Base-by-base conservation (phyloP, 179 eudicot species). In the Beta corolliflora region DNA sequence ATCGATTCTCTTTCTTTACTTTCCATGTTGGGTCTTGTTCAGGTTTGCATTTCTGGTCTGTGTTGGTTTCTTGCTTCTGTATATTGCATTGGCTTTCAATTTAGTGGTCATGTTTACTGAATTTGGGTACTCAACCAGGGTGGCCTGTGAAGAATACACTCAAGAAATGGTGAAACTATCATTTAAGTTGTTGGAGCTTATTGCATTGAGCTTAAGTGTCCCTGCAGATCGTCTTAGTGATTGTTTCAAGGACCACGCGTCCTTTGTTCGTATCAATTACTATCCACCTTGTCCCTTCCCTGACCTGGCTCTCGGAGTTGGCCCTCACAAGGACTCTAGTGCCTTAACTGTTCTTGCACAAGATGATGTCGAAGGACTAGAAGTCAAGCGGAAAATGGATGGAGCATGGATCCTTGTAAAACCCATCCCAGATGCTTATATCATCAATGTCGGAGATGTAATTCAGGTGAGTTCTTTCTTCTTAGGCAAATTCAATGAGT, bases 381-480 rank as follows among this genome's bases (percentile, higher is more conserved):
- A 91, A 84, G 95, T 92, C 11, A 91, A 84, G 81, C 82, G 90
- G 8, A 89, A 89, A 75, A 11, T 56, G 0, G 92, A 92, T 81
- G 93, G 92, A 8, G 83, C 87, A 66, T 92, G 93, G 93, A 79
- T 89, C 77, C 81, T 45, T 31, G 91, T 92, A 15, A 86, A 84
- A 48, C 90, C 95, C 13, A 81, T 78, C 19, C 87, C 89, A 0
- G 71, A 84, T 82, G 93, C 95, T 56, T 91, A 81, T 48, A 87
- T 92, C 15, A 87, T 93, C 80, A 92, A 92, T 61, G 89, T 93
- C 54, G 96, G 97, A 3, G 97, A 92, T 81, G 85, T 91, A 1
- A 84, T 92, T 75, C 94, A 93, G 97, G 97, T 93, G 56, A 36
- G 41, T 36, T n/a, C 41, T 36, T 29, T 53, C 76, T 52, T 41